Conservation (phyloP, 139 green algal genomes). For the Pleodorina starrii region DNA sequence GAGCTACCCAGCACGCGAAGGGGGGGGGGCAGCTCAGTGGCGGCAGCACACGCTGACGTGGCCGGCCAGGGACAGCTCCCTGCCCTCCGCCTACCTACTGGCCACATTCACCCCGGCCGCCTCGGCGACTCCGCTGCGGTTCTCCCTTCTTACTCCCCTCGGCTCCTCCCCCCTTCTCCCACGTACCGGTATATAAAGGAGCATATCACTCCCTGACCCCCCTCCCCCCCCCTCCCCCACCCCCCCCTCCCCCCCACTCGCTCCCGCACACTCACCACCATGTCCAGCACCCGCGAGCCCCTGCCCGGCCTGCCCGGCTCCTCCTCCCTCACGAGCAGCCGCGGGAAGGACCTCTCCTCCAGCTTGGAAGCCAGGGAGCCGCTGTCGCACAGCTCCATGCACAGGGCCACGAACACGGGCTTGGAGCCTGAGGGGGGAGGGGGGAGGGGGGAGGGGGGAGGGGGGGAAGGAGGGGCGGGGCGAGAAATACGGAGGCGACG, state of each 20-base stretch:
- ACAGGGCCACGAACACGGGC: constrained; percentile 41
- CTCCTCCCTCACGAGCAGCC: neutral
- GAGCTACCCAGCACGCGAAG: too few relatives aligned
- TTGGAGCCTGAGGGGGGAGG: constrained; percentile 27
- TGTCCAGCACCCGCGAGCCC: constrained; percentile 17
- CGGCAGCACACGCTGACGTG: too few relatives aligned
- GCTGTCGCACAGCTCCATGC: constrained; percentile 45
- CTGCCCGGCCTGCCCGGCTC: neutral
- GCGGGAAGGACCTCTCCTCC: constrained; percentile 39
- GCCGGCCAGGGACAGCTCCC: too few relatives aligned
- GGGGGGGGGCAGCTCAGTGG: too few relatives aligned
- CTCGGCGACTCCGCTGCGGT: too few relatives aligned
- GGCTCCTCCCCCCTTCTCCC: too few relatives aligned
- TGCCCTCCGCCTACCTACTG: too few relatives aligned
- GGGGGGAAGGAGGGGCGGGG: neutral
- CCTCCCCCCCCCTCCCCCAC: neutral
- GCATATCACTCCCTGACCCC: neutral
- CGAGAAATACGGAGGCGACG: neutral
- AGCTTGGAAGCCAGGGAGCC: constrained; percentile 39
- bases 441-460: neutral
- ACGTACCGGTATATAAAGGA: too few relatives aligned
- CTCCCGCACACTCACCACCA: constrained; percentile 15
- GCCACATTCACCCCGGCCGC: too few relatives aligned
- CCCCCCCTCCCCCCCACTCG: neutral
- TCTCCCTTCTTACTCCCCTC: too few relatives aligned